Evolutionary conservation across 208 protist genomes (phyloP).

Genomic region (Phytomonas sp.): DNA sequence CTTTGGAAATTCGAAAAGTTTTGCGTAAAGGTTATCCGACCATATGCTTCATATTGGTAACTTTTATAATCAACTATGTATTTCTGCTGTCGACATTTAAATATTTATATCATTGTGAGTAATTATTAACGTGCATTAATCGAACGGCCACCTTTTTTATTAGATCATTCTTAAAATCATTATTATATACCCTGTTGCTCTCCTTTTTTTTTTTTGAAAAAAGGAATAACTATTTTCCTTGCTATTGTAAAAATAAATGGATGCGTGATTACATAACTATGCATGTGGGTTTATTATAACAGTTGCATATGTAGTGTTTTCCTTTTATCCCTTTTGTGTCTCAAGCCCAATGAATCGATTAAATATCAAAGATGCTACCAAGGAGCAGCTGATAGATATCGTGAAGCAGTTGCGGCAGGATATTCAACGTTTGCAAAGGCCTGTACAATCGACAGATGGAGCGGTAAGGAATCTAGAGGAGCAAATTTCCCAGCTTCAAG

Average conservation of each 20-base stretch:
- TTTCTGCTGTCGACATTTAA: constrained; percentile 1
- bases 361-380: constrained; percentile 28
- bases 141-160: not conserved
- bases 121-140: not conserved
- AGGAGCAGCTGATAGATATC: constrained; percentile 57
- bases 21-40: not conserved
- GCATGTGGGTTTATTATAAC: not conserved
- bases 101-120: not conserved
- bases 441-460: not conserved
- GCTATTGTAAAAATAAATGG: not conserved
- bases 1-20: not conserved
- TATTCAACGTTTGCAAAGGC: constrained; percentile 20
- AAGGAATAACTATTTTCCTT: not conserved
- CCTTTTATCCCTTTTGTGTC: constrained; percentile 1
- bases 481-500: constrained; percentile 32
- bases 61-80: not conserved
- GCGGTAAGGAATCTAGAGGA: constrained; percentile 27
- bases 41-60: constrained; percentile 9
- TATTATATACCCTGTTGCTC: not conserved
- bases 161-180: not conserved
- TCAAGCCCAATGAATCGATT: constrained; percentile 22
- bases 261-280: not conserved
- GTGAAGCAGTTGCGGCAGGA: constrained; percentile 37
- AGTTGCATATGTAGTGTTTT: not conserved
- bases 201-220: constrained; percentile 1